Evolutionary conservation across 129 eudicot genomes (phyloP).

Genomic region (Deinandra increscens): DNA sequence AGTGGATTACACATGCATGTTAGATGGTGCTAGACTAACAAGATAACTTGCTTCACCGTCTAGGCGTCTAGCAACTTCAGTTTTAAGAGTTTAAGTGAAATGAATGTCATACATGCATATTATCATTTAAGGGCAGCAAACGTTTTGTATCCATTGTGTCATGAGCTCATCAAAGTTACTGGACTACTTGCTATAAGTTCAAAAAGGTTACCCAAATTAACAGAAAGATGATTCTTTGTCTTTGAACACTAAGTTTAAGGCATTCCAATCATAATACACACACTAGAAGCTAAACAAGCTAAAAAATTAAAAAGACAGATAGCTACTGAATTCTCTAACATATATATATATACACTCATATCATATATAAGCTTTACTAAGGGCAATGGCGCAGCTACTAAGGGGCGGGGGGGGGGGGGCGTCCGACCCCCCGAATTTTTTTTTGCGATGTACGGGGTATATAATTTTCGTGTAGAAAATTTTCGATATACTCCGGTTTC

Average conservation of each 20-base stretch:
- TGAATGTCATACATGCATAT: background rate
- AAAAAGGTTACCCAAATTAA: conserved; percentile 11
- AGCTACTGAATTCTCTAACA: too few relatives aligned
- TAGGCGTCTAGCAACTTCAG: background rate
- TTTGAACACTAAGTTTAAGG: background rate
- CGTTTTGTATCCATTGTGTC: too few relatives aligned
- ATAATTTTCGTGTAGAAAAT: too few relatives aligned
- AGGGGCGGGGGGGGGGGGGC: too few relatives aligned
- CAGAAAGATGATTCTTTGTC: background rate
- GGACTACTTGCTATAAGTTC: conserved; percentile 19
- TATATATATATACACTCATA: background rate
- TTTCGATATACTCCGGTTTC: too few relatives aligned
- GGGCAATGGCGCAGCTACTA: too few relatives aligned
- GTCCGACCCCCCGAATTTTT: too few relatives aligned
- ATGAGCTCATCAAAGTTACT: background rate
- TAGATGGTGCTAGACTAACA: background rate
- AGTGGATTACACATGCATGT: conserved; percentile 7
- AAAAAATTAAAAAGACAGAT: too few relatives aligned
- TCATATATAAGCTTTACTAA: background rate
- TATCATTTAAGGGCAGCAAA: background rate
- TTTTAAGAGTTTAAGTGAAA: too few relatives aligned
- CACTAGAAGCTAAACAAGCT: conserved; percentile 2
- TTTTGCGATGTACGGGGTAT: too few relatives aligned
- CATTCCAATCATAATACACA: background rate
- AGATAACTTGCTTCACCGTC: background rate